Percentiles rank a stretch among this genome's conserved stretches.
phyloP scores from a whole-genome alignment of 1,284 basidiomycete species.

The Rhodotorula sp. region DNA sequence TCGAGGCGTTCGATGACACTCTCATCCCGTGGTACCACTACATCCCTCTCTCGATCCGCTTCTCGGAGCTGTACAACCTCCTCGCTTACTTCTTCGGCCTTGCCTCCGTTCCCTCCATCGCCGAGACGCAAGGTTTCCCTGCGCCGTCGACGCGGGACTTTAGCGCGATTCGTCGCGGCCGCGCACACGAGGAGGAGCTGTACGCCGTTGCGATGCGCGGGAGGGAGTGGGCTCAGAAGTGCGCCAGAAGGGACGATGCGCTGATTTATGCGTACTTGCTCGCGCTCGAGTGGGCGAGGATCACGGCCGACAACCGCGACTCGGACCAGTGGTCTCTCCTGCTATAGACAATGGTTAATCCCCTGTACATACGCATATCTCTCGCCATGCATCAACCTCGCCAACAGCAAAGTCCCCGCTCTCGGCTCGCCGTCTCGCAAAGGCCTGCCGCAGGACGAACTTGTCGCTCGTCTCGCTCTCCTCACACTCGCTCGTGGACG shows the following conservation, averaged over 20 bases:
- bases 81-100: constrained; percentile 33
- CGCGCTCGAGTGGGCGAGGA: constrained; percentile 28
- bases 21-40: constrained; percentile 37
- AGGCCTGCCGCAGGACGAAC: too few species aligned
- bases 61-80: constrained; percentile 23
- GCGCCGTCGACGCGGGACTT: not conserved
- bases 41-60: constrained; percentile 19
- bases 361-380: not conserved
- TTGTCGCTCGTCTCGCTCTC: not conserved
- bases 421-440: not conserved
- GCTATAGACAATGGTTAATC: not conserved
- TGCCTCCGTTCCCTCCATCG: not conserved
- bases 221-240: constrained; percentile 19
- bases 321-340: not conserved
- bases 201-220: constrained; percentile 15
- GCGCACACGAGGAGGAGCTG: constrained; percentile 24
- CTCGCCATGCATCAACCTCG: not conserved
- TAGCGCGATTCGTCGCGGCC: not conserved
- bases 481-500: not conserved
- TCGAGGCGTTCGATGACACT: constrained; percentile 18
- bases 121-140: not conserved
- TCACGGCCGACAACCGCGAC: constrained; percentile 12
- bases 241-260: constrained; percentile 28
- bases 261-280: constrained; percentile 22
- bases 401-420: not conserved